Evolutionary conservation across 2,329 filamentous ascomycete species (phyloP).

Genomic region (Aspergillus sp.): DNA sequence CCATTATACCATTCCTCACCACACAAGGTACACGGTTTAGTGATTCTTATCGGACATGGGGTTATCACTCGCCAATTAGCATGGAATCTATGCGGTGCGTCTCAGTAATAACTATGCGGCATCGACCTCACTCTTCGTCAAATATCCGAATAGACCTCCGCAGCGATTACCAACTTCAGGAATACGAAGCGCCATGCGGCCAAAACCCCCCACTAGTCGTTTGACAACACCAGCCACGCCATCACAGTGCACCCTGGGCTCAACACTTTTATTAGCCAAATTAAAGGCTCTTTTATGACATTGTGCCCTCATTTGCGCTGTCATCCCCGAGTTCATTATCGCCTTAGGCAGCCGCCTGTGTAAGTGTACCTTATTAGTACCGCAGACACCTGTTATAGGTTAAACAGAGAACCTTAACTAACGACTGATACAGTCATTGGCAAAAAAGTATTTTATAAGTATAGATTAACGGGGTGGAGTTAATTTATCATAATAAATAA

Average conservation of each 20-base stretch:
- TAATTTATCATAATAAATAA: conserved; percentile 4
- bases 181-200: conserved; percentile 24
- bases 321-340: no score
- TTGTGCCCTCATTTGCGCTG: no score
- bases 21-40: neutral
- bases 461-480: neutral
- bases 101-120: conserved; percentile 32
- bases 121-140: conserved; percentile 29
- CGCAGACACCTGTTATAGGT: no score
- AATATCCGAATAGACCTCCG: conserved; percentile 27
- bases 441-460: neutral
- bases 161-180: conserved; percentile 30
- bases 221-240: neutral
- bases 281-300: no score
- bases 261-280: no score
- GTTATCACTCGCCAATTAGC: neutral
- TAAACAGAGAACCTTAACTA: no score
- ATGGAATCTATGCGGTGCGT: neutral
- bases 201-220: neutral
- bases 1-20: neutral
- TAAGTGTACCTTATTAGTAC: no score
- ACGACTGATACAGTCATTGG: no score
- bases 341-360: no score
- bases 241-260: neutral
- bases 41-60: neutral